phyloP scores from a whole-genome alignment of 73 alveolate species.

The Paramecium sonneborni region DNA sequence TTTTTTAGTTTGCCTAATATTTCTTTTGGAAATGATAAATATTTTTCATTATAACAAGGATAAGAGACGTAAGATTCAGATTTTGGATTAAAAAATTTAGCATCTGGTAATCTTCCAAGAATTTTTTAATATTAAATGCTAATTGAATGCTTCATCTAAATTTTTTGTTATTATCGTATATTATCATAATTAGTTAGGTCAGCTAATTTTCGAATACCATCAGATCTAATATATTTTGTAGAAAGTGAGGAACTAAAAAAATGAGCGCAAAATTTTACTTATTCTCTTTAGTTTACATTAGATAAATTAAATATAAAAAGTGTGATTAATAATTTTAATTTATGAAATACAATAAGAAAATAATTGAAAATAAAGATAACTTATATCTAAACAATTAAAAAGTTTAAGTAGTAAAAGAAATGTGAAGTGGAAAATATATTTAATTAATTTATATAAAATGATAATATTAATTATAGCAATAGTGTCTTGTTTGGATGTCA shows the following conservation, averaged over 20 bases:
- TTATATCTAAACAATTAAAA: background rate
- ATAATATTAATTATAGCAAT: background rate
- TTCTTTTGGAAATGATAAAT: background rate
- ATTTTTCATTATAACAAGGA: constrained; percentile 27
- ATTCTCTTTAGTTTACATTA: constrained; percentile 12
- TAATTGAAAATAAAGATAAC: background rate
- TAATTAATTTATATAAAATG: too few relatives aligned
- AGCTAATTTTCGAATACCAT: background rate
- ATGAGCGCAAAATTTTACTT: constrained; percentile 27
- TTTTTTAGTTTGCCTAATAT: background rate
- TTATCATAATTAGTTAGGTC: constrained; percentile 7
- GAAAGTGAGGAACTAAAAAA: background rate
- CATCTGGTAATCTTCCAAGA: constrained; percentile 17
- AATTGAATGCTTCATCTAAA: background rate
- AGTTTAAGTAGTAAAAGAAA: background rate
- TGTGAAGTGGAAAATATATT: background rate
- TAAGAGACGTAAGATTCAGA: background rate
- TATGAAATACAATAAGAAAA: background rate
- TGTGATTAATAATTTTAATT: background rate
- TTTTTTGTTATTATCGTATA: background rate
- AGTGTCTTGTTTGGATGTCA: background rate
- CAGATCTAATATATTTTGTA: background rate
- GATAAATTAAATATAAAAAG: background rate
- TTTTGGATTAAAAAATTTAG: background rate
- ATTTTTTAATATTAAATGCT: background rate